Base-by-base conservation (phyloP, 306 rosid genomes). In the Luffa aegyptiaca region DNA sequence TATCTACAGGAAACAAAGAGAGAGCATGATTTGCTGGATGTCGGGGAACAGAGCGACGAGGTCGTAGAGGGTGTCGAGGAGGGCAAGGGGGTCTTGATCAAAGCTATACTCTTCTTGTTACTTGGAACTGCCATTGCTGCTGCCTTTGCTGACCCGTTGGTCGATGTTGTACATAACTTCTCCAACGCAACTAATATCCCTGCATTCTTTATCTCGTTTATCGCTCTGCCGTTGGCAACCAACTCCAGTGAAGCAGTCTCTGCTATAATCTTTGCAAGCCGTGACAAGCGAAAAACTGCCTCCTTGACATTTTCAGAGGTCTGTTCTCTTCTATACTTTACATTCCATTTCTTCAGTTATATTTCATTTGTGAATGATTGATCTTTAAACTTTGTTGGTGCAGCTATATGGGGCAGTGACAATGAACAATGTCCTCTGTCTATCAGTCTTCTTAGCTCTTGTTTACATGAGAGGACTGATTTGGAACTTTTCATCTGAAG, bases 301-400 rank as follows among this genome's bases (percentile, higher is more conserved):
- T 95, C 99, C 2, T 84, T 91, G 41, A 95, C 99, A 56, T 95
- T 88, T 81, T 95, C 99, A 3, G 97, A 92, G 98, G 98, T 92
- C 81, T 82, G 98, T 84, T 44, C 56, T 51, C 1, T 31, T 33
- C 16, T 35, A 9, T 21, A 35, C 42, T 21, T 39, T 39, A 77
- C 33, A 49, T 20, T 75, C 5, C 16, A 44, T 39, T 59, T 52
- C 58, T 45, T 12, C 65, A 17, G 13, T 16, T 8, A 11, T 61
- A 64, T 42, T 58, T 58, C 13, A 26, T 59, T 26, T 59, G 17
- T 59, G 6, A 14, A 36, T 52, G 59, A 53, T 52, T 53, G 49
- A 75, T 10, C 44, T 74, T 46, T 74, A 45, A 42, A 33, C 58
- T 18, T 44, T 51, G 17, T 55, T 80, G 57, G 41, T 52, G 94